phyloP scores from a whole-genome alignment of 106 monocot genomes.

The Dendrobium huoshanense region DNA sequence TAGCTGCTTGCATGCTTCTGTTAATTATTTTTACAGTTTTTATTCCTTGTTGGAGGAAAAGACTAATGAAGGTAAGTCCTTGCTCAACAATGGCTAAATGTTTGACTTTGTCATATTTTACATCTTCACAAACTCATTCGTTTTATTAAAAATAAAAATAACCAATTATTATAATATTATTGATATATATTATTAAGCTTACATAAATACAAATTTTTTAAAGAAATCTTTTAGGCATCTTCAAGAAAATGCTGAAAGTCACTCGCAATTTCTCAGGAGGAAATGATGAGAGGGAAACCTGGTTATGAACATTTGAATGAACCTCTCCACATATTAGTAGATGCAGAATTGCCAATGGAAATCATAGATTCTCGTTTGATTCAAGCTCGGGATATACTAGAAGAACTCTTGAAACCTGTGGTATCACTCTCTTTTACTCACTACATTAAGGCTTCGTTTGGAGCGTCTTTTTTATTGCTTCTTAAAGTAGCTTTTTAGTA shows the following conservation, averaged over 20 bases:
- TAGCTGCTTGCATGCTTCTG: too few relatives aligned
- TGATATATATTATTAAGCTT: not conserved
- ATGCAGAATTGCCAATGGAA: slow-evolving; percentile 82
- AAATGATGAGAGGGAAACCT: slow-evolving; percentile 94
- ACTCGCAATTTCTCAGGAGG: slow-evolving; percentile 40
- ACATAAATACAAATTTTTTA: not conserved
- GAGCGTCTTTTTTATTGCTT: too few relatives aligned
- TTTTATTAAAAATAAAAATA: too few relatives aligned
- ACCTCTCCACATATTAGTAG: slow-evolving; percentile 83
- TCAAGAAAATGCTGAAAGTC: not conserved
- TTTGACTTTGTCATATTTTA: too few relatives aligned
- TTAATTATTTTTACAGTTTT: too few relatives aligned
- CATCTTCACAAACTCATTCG: too few relatives aligned
- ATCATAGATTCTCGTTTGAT: slow-evolving; percentile 69
- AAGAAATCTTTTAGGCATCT: not conserved
- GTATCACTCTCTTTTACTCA: slow-evolving; percentile 19
- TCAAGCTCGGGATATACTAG: slow-evolving; percentile 79
- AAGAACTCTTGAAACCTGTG: slow-evolving; percentile 93
- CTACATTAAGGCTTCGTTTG: too few relatives aligned
- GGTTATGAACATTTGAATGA: slow-evolving; percentile 95
- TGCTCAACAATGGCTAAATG: too few relatives aligned
- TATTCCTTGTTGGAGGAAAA: too few relatives aligned
- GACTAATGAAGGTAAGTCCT: too few relatives aligned
- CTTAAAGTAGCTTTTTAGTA: too few relatives aligned
- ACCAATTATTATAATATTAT: not conserved